Conservation (phyloP, 2,329 filamentous ascomycete species). For the Drechslerella dactyloides region DNA sequence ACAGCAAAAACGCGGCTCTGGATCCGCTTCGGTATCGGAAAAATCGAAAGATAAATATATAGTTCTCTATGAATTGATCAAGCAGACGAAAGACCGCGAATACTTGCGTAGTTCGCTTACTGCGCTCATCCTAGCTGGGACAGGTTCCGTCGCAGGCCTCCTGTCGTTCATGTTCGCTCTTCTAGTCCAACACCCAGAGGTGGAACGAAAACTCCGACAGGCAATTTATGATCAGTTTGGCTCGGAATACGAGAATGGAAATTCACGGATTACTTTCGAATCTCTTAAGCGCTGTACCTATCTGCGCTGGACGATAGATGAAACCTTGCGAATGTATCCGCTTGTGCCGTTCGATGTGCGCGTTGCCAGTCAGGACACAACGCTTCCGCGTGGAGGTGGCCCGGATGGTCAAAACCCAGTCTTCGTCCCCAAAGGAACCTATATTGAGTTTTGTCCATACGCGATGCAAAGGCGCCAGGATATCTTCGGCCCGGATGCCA, state of each 20-base stretch:
- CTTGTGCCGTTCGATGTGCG: constrained; percentile 64
- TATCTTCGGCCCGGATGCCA: constrained; percentile 49
- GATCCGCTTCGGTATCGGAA: background rate
- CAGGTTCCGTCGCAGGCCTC: background rate
- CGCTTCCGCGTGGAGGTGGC: constrained; percentile 56
- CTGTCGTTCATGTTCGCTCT: background rate
- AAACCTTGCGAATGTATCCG: constrained; percentile 59
- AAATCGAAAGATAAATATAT: background rate
- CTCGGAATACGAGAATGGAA: background rate
- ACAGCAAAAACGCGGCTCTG: background rate
- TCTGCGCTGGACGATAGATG: constrained; percentile 52
- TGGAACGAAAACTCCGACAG: background rate
- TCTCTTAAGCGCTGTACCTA: constrained; percentile 54
- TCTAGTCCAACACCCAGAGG: background rate
- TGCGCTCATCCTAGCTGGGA: background rate
- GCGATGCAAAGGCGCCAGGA: constrained; percentile 48
- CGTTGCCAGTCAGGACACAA: constrained; percentile 59
- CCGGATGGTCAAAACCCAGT: constrained; percentile 54
- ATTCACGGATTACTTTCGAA: background rate
- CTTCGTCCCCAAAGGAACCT: constrained; percentile 53
- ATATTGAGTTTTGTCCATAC: constrained; percentile 53
- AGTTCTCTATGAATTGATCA: background rate
- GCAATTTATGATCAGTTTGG: background rate
- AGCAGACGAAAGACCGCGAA: background rate
- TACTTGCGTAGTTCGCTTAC: background rate